These are phyloP conservation scores for Phaeotremella fagi DNA, from an alignment of 768 basidiomycete species.

Conservation along the genomic window DNA sequence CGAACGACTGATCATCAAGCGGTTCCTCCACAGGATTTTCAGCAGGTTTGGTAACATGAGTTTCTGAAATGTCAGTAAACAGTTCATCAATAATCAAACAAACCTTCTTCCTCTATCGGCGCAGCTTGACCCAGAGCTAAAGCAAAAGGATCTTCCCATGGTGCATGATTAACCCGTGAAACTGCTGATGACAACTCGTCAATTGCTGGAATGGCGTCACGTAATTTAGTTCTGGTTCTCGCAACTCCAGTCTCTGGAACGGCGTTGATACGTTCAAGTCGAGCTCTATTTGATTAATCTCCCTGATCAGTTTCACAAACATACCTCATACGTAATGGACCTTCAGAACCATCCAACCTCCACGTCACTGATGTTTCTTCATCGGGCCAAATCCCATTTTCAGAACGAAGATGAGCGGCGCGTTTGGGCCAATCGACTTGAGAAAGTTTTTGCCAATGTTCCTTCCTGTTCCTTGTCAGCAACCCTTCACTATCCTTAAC, in stretches of 20 bases:
- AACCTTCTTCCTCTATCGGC: constrained; percentile 31
- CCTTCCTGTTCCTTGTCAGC: constrained; percentile 67
- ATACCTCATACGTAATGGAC: constrained; percentile 77
- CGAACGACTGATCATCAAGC: constrained; percentile 45
- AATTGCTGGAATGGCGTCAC: constrained; percentile 41
- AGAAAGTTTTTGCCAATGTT: constrained; percentile 64
- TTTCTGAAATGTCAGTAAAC: too few relatives aligned
- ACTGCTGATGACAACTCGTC: constrained; percentile 45
- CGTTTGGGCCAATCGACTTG: constrained; percentile 51
- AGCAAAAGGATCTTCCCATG: constrained; percentile 48
- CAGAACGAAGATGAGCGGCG: constrained; percentile 61
- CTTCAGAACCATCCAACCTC: constrained; percentile 88
- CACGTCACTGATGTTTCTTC: constrained; percentile 56
- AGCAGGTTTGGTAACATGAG: too few relatives aligned
- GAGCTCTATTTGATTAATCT: constrained; percentile 16
- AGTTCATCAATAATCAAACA: background rate
- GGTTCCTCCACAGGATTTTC: constrained; percentile 7
- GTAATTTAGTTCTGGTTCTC: constrained; percentile 25
- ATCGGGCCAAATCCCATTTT: constrained; percentile 77
- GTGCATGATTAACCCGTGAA: constrained; percentile 34
- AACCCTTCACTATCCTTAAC: constrained; percentile 60
- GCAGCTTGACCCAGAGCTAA: constrained; percentile 36
- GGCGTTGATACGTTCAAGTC: constrained; percentile 29
- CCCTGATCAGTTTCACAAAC: constrained; percentile 14
- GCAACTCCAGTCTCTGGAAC: constrained; percentile 16